A percentile compares a stretch with the other conserved stretches of the same genome.
These are phyloP conservation scores for Geoglossum glabrum DNA, from an alignment of 495 filamentous ascomycete species.

Conservation along the genomic window DNA sequence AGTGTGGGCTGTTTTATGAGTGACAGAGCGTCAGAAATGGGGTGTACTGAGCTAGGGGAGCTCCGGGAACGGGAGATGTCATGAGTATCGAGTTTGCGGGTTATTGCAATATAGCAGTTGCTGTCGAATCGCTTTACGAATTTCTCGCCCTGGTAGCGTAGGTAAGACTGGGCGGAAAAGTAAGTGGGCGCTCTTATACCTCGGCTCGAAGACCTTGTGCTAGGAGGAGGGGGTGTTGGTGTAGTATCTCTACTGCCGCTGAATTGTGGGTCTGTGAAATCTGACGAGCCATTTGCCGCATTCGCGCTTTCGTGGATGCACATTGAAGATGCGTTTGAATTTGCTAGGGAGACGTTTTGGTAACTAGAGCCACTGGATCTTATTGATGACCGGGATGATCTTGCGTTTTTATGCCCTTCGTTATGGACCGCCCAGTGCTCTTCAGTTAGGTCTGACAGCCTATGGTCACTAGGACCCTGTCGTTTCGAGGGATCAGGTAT, in stretches of 20 bases:
- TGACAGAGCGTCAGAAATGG: slow-evolving; percentile 51
- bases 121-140: slow-evolving; percentile 94
- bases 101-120: slow-evolving; percentile 98
- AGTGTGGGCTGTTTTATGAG: slow-evolving; percentile 72
- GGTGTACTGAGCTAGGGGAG: slow-evolving; percentile 11
- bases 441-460: slow-evolving; percentile 45
- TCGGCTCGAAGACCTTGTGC: slow-evolving; percentile 12
- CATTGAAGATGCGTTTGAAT: neutral
- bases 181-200: slow-evolving; percentile 51
- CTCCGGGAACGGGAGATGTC: slow-evolving; percentile 49
- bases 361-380: neutral
- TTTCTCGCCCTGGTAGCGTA: slow-evolving; percentile 92
- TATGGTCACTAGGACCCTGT: slow-evolving; percentile 52
- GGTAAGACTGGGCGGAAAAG: slow-evolving; percentile 93
- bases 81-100: slow-evolving; percentile 95
- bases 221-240: neutral
- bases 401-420: slow-evolving; percentile 57
- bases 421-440: slow-evolving; percentile 92
- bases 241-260: slow-evolving; percentile 32
- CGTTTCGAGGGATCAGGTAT: slow-evolving; percentile 63
- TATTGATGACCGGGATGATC: slow-evolving; percentile 20
- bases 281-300: neutral
- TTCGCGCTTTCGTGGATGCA: neutral
- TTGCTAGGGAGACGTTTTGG: neutral
- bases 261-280: slow-evolving; percentile 57